Conservation (phyloP, 768 basidiomycete genomes). For the Serendipita sp. region DNA sequence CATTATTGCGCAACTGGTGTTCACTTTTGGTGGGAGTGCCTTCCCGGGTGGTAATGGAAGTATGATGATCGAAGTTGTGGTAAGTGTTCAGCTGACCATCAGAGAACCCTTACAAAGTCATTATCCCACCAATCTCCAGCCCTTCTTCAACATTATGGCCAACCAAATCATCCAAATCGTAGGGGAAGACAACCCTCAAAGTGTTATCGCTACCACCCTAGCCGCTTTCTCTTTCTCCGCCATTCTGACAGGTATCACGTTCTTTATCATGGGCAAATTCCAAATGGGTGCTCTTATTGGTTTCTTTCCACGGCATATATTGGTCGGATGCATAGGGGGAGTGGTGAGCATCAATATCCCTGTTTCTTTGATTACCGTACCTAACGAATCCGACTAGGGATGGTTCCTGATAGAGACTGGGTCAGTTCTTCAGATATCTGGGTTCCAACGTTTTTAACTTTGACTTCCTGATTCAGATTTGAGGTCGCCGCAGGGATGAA, state of each 20-base stretch:
- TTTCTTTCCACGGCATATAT: slow-evolving; percentile 91
- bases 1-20: slow-evolving; percentile 66
- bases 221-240: slow-evolving; percentile 77
- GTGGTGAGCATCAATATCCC: slow-evolving; percentile 23
- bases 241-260: slow-evolving; percentile 67
- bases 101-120: not conserved
- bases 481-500: slow-evolving; percentile 68
- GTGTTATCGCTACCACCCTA: slow-evolving; percentile 82
- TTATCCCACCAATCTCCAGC: slow-evolving; percentile 27
- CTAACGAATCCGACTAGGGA: slow-evolving; percentile 11
- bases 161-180: slow-evolving; percentile 54
- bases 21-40: slow-evolving; percentile 70
- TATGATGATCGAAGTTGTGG: slow-evolving; percentile 98
- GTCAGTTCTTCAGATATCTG: slow-evolving; percentile 22
- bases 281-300: slow-evolving; percentile 74
- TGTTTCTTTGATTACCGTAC: slow-evolving; percentile 1
- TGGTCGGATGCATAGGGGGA: slow-evolving; percentile 42
- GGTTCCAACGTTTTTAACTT: not conserved
- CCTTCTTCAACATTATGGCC: slow-evolving; percentile 90
- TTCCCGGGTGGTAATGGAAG: slow-evolving; percentile 85
- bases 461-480: slow-evolving; percentile 28
- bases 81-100: slow-evolving; percentile 23
- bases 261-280: slow-evolving; percentile 73
- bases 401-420: slow-evolving; percentile 83
- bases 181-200: slow-evolving; percentile 47